Base-by-base conservation (phyloP, 2,329 filamentous ascomycete genomes). In the Geosmithia morbida region DNA sequence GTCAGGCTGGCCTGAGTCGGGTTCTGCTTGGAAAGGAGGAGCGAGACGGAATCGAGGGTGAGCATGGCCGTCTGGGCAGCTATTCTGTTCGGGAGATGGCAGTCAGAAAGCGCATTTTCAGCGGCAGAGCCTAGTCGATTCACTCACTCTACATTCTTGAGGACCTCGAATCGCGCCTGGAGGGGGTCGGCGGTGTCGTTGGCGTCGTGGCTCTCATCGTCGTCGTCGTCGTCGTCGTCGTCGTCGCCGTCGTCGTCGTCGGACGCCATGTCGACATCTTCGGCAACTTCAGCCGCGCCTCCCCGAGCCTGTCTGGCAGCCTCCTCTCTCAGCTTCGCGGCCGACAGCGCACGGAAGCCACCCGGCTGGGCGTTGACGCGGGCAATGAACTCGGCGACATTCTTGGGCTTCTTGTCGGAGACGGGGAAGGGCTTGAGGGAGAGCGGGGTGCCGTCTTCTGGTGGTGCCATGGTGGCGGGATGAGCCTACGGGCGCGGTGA, bases 21-120 rank as follows among this genome's bases (percentile, higher is more conserved):
- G n/a, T 71, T 71, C 58, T 92, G 78, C 60, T 88, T 89, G n/a
- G 86, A 87, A 16, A 92, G 71, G 1, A 94, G 71, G 7, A 94
- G 74, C 29, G 88, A 94, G 48, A 94, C 67, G 56, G 89, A 86
- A 61, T 95, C 87, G 56, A 94, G 77, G 7, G 82, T 79, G 50
- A 85, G 72, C 58, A 84, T 71, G 41, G 81, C 74, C 47, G 78
- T 75, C 53, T 83, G 76, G 48, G 58, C 56, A 26, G 64, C 64
- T 44, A 64, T 53, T 41, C 64, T 66, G 49, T 45, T 17, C 10
- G 16, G 43, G 46, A 20, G 4, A 7, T 42, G 3, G 3, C 13
- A 16, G 40, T 18, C n/a, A 18, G 40, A 6, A 20, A 20, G 3
- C 40, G n/a, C 39, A 5, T 40, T 18, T 4, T 11, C 39, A 40